Evolutionary conservation across 257 asterid genomes (phyloP).

Genomic region (Paraleonurus japonicus): DNA sequence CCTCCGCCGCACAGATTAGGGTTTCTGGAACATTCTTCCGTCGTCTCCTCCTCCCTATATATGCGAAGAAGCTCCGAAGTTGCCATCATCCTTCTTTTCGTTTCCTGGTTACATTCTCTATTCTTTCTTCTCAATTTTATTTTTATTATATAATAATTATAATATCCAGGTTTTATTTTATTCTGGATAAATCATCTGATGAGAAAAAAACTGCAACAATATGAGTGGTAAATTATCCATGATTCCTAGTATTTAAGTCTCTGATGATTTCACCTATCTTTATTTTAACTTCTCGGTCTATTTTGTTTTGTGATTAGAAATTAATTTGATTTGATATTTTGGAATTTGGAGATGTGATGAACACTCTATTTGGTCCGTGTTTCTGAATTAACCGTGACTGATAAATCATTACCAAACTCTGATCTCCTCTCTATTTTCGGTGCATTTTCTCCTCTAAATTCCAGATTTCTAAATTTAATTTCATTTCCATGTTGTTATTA

Average conservation of each 20-base stretch:
- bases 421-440: too few relatives aligned
- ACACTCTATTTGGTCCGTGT: slow-evolving; percentile 62
- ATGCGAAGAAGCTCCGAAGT: neutral
- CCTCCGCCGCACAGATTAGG: slow-evolving; percentile 1
- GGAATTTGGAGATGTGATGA: slow-evolving; percentile 49
- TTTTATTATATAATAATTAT: too few relatives aligned
- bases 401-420: slow-evolving; percentile 47
- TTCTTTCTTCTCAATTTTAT: neutral
- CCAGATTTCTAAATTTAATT: neutral
- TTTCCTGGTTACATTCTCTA: neutral
- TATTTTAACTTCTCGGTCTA: neutral
- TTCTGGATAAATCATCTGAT: slow-evolving; percentile 41
- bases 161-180: neutral
- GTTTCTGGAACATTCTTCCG: neutral
- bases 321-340: neutral
- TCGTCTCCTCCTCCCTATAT: neutral
- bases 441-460: too few relatives aligned
- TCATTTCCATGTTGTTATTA: too few relatives aligned
- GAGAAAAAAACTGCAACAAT: slow-evolving; percentile 61
- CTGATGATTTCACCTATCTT: slow-evolving; percentile 48
- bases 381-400: slow-evolving; percentile 62
- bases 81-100: neutral
- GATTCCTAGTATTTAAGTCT: slow-evolving; percentile 82
- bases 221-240: slow-evolving; percentile 37
- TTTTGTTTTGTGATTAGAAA: neutral